Evolutionary conservation across 129 eudicot species (phyloP), one percentile per base, ranked within the genome.

Genomic region (Flaveria brownii): DNA sequence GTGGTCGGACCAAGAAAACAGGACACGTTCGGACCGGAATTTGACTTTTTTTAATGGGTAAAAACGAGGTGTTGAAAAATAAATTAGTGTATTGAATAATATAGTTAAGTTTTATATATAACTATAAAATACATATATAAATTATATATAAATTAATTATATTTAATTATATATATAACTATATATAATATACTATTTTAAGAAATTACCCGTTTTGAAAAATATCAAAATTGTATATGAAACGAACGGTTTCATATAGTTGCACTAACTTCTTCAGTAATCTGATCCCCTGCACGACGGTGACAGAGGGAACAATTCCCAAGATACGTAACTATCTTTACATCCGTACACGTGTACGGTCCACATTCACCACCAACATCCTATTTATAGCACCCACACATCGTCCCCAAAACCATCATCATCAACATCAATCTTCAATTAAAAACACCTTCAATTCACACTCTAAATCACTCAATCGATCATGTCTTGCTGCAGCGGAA

Each of bases 401-500:
- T 79, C 50, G 16, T 28, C 71, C 64, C 6, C 61, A 79, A 71
- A 75, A 79, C 0, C 41, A 36, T 36, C 41, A 36, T 36, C 41
- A 36, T 5, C 8, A 70, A 70, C 85, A 85, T 55, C 87, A 23
- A 80, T 39, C 71, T 52, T 61, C 54, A 70, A 13, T 20, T 28
- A 47, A 62, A 5, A 72, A 43, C 15, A 68, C 26, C 69, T 33
- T 50, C 26, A 79, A 64, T 64, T 55, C 65, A 0, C 42, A 1
- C 50, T 56, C 71, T 12, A 68, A 77, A 30, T 20, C 22, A 20
- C 59, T 60, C 75, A 50, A 14, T 28, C 28, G 75, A 88, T 82
- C 70, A 89, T 89, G 96, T 89, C 91, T 88, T 77, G 85, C 86
- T 86, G 93, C 83, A 76, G 76, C 36, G 90, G 88, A 80, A 89